These are phyloP conservation scores for Sporothrix luriei DNA, from an alignment of 2,329 filamentous ascomycete genomes.

Conservation along the genomic window DNA sequence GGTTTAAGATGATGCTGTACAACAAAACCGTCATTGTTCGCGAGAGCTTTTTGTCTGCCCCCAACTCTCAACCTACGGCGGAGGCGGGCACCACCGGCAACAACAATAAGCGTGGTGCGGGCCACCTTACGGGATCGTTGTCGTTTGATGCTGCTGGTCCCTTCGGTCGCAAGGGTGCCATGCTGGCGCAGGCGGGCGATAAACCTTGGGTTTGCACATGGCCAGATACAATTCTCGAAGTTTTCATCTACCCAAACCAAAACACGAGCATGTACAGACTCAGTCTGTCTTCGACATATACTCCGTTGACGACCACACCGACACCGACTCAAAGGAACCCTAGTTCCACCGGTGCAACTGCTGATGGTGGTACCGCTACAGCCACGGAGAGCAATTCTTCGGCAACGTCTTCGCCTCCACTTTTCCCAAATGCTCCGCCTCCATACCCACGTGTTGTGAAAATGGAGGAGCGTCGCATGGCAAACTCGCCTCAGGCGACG, in stretches of 20 bases:
- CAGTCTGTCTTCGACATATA: slow-evolving; percentile 31
- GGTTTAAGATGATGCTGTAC: slow-evolving; percentile 53
- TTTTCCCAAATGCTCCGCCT: slow-evolving; percentile 36
- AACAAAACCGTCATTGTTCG: slow-evolving; percentile 60
- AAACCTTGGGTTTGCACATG: slow-evolving; percentile 62
- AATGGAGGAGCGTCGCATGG: slow-evolving; percentile 56
- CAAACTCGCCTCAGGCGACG: slow-evolving; percentile 44
- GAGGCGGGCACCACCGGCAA: neutral
- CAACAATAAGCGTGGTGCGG: slow-evolving; percentile 37
- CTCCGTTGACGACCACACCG: slow-evolving; percentile 21
- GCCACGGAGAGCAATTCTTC: slow-evolving; percentile 26
- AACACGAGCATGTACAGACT: slow-evolving; percentile 48
- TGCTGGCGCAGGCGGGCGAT: slow-evolving; percentile 49
- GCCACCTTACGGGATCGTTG: neutral
- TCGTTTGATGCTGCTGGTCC: slow-evolving; percentile 24
- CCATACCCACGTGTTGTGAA: slow-evolving; percentile 58
- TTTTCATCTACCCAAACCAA: slow-evolving; percentile 60
- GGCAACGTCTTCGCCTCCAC: slow-evolving; percentile 21
- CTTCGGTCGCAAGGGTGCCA: slow-evolving; percentile 46
- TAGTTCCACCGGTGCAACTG: neutral
- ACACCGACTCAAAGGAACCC: slow-evolving; percentile 28
- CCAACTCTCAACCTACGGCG: slow-evolving; percentile 31
- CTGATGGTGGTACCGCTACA: neutral
- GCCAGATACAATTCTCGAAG: slow-evolving; percentile 58
- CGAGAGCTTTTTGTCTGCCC: slow-evolving; percentile 45